These are phyloP conservation scores for Amanita molliuscula DNA, from an alignment of 768 basidiomycete species.

Conservation along the genomic window DNA sequence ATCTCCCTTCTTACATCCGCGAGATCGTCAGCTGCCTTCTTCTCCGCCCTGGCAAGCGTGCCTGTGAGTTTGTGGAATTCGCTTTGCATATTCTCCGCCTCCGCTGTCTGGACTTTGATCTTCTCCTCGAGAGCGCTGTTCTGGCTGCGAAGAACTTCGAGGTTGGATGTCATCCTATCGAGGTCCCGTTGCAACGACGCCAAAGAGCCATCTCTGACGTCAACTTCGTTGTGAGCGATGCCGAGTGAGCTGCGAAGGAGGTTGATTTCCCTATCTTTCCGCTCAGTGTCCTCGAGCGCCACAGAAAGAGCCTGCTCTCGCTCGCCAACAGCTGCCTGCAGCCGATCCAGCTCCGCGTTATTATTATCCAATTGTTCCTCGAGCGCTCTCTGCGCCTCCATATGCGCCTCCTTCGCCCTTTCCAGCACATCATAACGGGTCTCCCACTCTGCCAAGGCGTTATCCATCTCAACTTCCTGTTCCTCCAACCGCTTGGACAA, in stretches of 20 bases:
- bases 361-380: not conserved
- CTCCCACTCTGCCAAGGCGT: not conserved
- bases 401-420: not conserved
- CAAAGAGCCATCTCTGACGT: not conserved
- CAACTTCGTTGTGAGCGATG: not conserved
- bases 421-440: constrained; percentile 1
- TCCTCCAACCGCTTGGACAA: not conserved
- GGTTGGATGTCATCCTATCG: not conserved
- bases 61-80: not conserved
- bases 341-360: not conserved
- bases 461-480: not conserved
- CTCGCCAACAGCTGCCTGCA: not conserved
- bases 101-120: not conserved
- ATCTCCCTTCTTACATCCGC: constrained; percentile 2
- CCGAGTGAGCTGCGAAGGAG: not conserved
- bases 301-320: constrained; percentile 9
- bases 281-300: not conserved
- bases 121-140: constrained; percentile 5
- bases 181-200: constrained; percentile 2
- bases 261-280: not conserved
- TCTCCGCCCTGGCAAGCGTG: not conserved
- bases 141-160: constrained; percentile 1
- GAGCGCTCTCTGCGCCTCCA: not conserved
- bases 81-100: constrained; percentile 1
- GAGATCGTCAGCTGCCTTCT: constrained; percentile 6